These are phyloP conservation scores for Yamadazyma friedrichii DNA, from an alignment of 1,139 yeast genomes.

Conservation along the genomic window DNA sequence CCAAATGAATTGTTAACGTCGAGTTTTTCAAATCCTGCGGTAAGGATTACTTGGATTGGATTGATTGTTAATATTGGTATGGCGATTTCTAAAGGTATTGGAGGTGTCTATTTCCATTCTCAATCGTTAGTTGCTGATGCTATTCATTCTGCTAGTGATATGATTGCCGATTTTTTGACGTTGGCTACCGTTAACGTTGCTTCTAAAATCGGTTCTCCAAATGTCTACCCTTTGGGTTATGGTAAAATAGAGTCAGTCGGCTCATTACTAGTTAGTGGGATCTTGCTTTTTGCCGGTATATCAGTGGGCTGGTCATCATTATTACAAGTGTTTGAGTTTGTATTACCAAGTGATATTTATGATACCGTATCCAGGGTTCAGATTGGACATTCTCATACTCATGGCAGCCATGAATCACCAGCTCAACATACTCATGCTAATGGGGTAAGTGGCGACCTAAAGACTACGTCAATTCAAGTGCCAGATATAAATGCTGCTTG, in stretches of 20 bases:
- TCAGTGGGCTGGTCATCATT: slow-evolving; percentile 90
- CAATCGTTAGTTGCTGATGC: slow-evolving; percentile 95
- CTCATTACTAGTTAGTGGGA: slow-evolving; percentile 80
- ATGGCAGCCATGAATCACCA: slow-evolving; percentile 15
- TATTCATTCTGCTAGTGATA: slow-evolving; percentile 85
- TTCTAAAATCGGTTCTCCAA: slow-evolving; percentile 57
- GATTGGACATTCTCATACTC: slow-evolving; percentile 54
- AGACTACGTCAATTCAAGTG: slow-evolving; percentile 22
- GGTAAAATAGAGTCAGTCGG: slow-evolving; percentile 94
- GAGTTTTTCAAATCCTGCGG: slow-evolving; percentile 69
- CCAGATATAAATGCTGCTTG: slow-evolving; percentile 92
- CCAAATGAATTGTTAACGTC: slow-evolving; percentile 43
- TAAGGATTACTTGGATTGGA: slow-evolving; percentile 91
- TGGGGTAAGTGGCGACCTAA: slow-evolving; percentile 22
- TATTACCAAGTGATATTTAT: slow-evolving; percentile 53
- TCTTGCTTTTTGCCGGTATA: slow-evolving; percentile 81
- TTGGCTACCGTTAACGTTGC: slow-evolving; percentile 85
- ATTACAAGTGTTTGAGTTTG: slow-evolving; percentile 65
- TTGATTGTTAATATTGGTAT: slow-evolving; percentile 76
- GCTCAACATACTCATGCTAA: slow-evolving; percentile 32
- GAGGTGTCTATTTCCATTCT: slow-evolving; percentile 91
- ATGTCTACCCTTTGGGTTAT: slow-evolving; percentile 77
- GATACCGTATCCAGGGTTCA: slow-evolving; percentile 47
- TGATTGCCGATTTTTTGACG: slow-evolving; percentile 86
- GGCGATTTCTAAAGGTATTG: slow-evolving; percentile 83